Percentiles rank a stretch among this genome's conserved stretches.
phyloP scores from a whole-genome alignment of 2,329 filamentous ascomycete species.

The Botryotinia narcissicola region DNA sequence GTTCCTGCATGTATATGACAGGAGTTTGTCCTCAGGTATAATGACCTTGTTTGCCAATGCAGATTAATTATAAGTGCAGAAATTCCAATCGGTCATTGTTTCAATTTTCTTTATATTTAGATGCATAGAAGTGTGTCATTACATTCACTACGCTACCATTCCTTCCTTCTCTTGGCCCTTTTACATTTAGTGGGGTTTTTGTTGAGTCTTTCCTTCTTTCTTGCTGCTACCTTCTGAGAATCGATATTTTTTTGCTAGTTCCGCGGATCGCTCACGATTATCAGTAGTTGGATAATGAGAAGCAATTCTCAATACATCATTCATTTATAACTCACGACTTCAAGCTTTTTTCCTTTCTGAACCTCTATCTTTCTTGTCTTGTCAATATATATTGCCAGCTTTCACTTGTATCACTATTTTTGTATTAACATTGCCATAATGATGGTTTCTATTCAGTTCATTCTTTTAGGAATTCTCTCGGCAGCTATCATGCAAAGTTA shows the following conservation, averaged over 20 bases:
- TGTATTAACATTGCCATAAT: background rate
- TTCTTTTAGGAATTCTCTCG: background rate
- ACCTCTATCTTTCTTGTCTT: background rate
- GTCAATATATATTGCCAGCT: background rate
- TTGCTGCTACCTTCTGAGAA: background rate
- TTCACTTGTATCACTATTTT: background rate
- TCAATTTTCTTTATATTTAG: background rate
- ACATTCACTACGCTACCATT: background rate
- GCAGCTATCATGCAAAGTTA: background rate
- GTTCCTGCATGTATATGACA: too few species aligned
- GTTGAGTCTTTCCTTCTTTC: background rate
- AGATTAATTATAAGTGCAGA: background rate
- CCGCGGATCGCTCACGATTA: background rate
- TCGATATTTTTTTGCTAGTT: background rate
- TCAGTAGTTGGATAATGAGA: background rate
- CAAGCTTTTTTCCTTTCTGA: background rate
- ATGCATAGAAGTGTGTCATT: background rate
- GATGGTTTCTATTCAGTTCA: background rate
- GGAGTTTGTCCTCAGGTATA: background rate
- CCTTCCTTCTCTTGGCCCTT: background rate
- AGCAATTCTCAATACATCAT: background rate
- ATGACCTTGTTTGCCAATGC: background rate
- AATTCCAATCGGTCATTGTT: background rate
- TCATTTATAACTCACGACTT: background rate
- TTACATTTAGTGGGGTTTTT: background rate